Conservation (phyloP, 805 yeast genomes). For the Brettanomyces sp. region DNA sequence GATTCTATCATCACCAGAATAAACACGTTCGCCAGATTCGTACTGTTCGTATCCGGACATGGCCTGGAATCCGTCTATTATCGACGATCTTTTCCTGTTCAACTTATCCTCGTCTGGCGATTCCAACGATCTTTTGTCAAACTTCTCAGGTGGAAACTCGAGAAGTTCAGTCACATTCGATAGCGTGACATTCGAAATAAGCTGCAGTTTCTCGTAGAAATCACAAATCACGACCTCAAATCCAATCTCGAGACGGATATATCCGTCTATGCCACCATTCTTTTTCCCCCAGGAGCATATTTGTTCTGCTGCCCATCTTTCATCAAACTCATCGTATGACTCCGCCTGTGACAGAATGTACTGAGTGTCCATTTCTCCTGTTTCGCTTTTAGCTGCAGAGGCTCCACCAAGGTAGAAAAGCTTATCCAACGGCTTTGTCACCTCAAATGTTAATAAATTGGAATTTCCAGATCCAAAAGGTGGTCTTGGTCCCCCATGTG, state of each 20-base stretch:
- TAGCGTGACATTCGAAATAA: constrained; percentile 37
- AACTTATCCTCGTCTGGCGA: background rate
- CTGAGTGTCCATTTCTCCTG: constrained; percentile 59
- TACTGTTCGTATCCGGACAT: constrained; percentile 35
- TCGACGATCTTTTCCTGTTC: constrained; percentile 8
- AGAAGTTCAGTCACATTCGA: constrained; percentile 27
- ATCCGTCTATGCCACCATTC: constrained; percentile 43
- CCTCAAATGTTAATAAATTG: constrained; percentile 37
- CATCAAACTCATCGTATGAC: constrained; percentile 26
- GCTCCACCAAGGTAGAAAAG: constrained; percentile 56
- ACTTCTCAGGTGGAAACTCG: constrained; percentile 27
- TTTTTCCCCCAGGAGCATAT: constrained; percentile 50
- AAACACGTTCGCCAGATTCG: constrained; percentile 35
- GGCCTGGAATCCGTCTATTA: constrained; percentile 21
- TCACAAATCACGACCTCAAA: constrained; percentile 56
- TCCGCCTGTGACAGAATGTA: constrained; percentile 28
- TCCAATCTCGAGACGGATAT: constrained; percentile 49
- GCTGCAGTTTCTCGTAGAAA: constrained; percentile 37
- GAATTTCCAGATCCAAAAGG: constrained; percentile 4
- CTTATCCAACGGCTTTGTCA: constrained; percentile 36
- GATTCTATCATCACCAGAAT: constrained; percentile 41
- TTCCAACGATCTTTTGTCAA: background rate
- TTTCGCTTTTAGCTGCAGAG: constrained; percentile 48
- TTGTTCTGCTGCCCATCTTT: constrained; percentile 35
- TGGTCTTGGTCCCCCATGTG: background rate